Evolutionary conservation across 129 eudicot genomes (phyloP), one percentile per base, ranked within the genome.

Genomic region (Gnaphalium uliginosum): DNA sequence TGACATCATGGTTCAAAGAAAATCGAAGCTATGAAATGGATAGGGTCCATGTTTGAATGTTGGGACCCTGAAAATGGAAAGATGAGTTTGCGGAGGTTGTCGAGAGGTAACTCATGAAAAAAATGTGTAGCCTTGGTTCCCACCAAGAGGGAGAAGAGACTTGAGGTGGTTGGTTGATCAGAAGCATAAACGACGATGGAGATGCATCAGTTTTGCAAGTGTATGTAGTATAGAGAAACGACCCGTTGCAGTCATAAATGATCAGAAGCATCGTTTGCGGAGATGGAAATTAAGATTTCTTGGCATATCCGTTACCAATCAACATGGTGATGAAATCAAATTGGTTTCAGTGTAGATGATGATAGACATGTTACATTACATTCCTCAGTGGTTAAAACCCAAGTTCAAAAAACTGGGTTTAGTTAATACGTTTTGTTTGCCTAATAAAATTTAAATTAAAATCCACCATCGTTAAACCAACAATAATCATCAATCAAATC

Each of bases 171-270:
- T 26, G 33, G 71, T 63, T 2, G 51, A 75, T 29, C 48, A 23
- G 46, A 74, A n/a, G 65, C 48, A 30, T 25, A n/a, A 18, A 29
- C 30, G 11, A 35, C 24, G 29, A 25, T 62, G 63, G 39, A 41
- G 69, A 35, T 17, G 73, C 70, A 7, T 15, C 57, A 22, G 13
- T 68, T 39, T 56, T 77, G 81, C 8, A 77, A 11, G 60, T 35
- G 75, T 22, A 56, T 43, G 32, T 56, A 13, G 75, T 37, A 41
- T 67, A 68, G 68, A 68, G 58, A 54, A 76, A 67, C 10, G 32
- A 13, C 53, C 53, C 4, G 53, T 39, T 39, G 10, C 3, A 53
- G 59, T 18, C n/a, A n/a, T n/a, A n/a, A n/a, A n/a, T n/a, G n/a
- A n/a, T n/a, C n/a, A n/a, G n/a, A n/a, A n/a, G n/a, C n/a, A n/a